A percentile compares a stretch with the other conserved stretches of the same genome.
These are phyloP conservation scores for Adansonia gregorii DNA, from an alignment of 441 rosid species.

Conservation along the genomic window DNA sequence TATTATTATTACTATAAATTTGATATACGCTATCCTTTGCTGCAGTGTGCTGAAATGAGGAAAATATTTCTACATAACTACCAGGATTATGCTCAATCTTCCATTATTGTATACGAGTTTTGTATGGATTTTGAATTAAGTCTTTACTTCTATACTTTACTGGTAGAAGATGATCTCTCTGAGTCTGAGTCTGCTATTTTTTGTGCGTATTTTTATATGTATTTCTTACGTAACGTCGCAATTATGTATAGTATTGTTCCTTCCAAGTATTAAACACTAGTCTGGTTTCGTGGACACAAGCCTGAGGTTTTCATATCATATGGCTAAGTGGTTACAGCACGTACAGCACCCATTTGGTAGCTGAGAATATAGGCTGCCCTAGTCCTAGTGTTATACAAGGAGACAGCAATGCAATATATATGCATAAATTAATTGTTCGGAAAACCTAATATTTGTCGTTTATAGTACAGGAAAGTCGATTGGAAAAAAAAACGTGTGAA, in stretches of 20 bases:
- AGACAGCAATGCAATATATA: too few relatives aligned
- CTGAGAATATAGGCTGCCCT: neutral
- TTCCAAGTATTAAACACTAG: neutral
- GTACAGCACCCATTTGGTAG: neutral
- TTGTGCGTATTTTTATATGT: neutral
- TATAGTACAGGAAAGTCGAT: neutral
- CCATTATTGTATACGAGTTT: neutral
- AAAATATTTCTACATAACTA: neutral
- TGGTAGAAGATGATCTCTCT: neutral
- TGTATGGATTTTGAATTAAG: constrained; percentile 6
- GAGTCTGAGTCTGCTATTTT: neutral
- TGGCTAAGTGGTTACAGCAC: neutral
- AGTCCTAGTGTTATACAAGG: too few relatives aligned
- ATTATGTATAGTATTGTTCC: neutral
- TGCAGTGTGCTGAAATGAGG: constrained; percentile 51
- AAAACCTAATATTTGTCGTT: neutral
- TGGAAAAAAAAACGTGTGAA: neutral
- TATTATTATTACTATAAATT: neutral
- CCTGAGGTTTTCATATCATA: neutral
- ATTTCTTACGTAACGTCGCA: neutral
- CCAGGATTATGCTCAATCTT: neutral
- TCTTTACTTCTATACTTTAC: neutral
- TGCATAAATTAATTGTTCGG: too few relatives aligned
- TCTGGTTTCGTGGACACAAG: neutral
- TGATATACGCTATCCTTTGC: constrained; percentile 12